Evolutionary conservation across 1,139 yeast species (phyloP), one percentile per base, ranked within the genome.

Genomic region (Zygosaccharomyces sapae): DNA sequence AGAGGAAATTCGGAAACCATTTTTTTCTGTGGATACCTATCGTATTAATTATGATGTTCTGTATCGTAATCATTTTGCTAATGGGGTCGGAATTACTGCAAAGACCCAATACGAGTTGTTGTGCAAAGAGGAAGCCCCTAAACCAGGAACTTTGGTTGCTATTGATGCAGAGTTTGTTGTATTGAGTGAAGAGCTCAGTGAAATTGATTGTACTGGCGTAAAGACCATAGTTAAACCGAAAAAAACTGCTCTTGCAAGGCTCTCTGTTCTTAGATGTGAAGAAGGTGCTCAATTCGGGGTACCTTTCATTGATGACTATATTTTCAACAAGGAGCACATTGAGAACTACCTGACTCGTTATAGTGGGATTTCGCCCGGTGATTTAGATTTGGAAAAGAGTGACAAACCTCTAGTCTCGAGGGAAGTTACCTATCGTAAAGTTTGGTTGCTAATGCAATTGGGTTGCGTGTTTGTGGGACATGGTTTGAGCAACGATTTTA

Each of bases 101-200:
- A 72, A 71, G 45, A 73, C 76, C 46, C 89, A 86, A 53, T 87
- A 85, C 63, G 75, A 78, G 56, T 70, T 86, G 16, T 69, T 88
- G 46, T 80, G 89, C 0, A 67, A 69, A 19, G 74, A 75, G 39
- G 92, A 86, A 58, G 86, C 88, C 0, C 95, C 96, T 2, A 59
- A 62, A 22, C 77, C 83, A 0, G 96, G 96, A 0, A 73, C 87
- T 0, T 66, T 89, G 36, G 82, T 90, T 13, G 98, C 98, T 0
- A 84, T 94, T 47, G 99, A 94, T 71, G 97, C 99, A 0, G 99
- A 94, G 66, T 94, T 94, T 72, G 97, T 94, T 4, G 79, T 83
- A 40, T 66, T 90, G 33, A 80, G 81, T 47, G 87, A 86, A 4
- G 97, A 90, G 57, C 82, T 84, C 55, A 77, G 81, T 38, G 97